Base-by-base conservation (phyloP, 2,329 filamentous ascomycete genomes). In the Didymella arachidicola region DNA sequence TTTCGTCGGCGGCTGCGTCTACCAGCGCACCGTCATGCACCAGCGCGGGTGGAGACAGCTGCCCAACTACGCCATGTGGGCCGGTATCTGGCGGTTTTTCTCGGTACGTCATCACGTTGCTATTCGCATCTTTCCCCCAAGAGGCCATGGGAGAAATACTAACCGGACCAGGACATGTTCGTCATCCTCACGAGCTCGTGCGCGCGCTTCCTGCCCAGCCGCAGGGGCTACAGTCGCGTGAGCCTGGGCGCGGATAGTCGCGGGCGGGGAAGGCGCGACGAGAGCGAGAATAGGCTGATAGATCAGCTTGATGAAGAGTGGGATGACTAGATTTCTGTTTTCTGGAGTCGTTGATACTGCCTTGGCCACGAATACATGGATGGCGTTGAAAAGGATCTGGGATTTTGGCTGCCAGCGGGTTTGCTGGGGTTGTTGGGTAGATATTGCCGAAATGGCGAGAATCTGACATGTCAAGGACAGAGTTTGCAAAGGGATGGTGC, bases 291-390 rank as follows among this genome's bases (percentile, higher is more conserved):
- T 77, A 83, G 93, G 63, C 79, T 98, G 68, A 98, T 99, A 75
- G 94, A 98, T 76, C 92, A 97, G 77, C 82, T 97, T 59, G 95
- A 98, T 71, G 94, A 98, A 77, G 93, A 97, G 75, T 98, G 94
- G 94, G 93, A 97, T 68, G 93, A 97, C 65, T 83, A 66, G 55
- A 39, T 10, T 7, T 18, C 14, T n/a, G n/a, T 22, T 22, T 22
- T 22, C 22, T 22, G 14, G 12, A n/a, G 5, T 4, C 6, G 32
- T n/a, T 12, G 32, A 2, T 4, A 38, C 8, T 38, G 18, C n/a
- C 7, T 38, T 18, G 18, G 8, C 7, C 19, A 39, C 36, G 18
- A 19, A 7, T 19, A 18, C 36, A 39, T 39, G 4, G 36, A n/a
- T n/a, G n/a, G 36, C 36, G 36, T 19, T 39, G 4, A 19, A 39